Base-by-base conservation (phyloP, 768 basidiomycete genomes). In the Dendrothele bispora region DNA sequence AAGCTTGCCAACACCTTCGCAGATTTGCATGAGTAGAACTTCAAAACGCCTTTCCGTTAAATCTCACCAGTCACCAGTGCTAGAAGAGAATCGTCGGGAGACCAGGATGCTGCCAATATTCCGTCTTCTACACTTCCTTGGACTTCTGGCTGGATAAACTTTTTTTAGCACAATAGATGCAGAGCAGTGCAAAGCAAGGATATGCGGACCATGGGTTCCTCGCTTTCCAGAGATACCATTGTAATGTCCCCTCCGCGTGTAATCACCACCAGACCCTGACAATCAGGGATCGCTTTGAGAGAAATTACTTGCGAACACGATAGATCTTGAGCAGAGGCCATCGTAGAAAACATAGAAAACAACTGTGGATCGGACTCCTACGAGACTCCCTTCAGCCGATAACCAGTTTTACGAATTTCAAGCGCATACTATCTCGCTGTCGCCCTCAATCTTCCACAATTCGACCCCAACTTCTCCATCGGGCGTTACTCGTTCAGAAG, bases 81-180 rank as follows among this genome's bases (percentile, higher is more conserved):
- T 11, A 99, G 72, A n/a, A 91, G 68, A 7, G 90, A 83, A 46
- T 95, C 91, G 62, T 99, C 97, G 4, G 95, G 92, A 53, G 86
- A 86, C 95, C 95, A 98, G 11, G 79, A 72, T 10, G 91, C 94
- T 1, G 86, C 84, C 25, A 81, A 65, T 41, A 99, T 85, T 0
- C 91, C 93, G 10, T 82, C 74, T 46, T 97, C 95, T 6, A 98
- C 81, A 0, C 85, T 84, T 14, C 95, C 95, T 46, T 95, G 86
- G 12, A 92, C 78, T 54, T 95, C 91, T 36, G 80, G 68, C 87
- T 90, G 46, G 40, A 15, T n/a, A n/a, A n/a, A 10, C 20, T 10
- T 8, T 22, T 8, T 17, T 46, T 20, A 29, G 30, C 21, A 22
- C 28, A 7, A 34, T 49, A 30, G 2, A 5, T 26, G 14, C n/a